A percentile compares a stretch with the other conserved stretches of the same genome.
These are phyloP conservation scores for Metschnikowia arizonensis DNA, from an alignment of 805 yeast species.

Conservation along the genomic window DNA sequence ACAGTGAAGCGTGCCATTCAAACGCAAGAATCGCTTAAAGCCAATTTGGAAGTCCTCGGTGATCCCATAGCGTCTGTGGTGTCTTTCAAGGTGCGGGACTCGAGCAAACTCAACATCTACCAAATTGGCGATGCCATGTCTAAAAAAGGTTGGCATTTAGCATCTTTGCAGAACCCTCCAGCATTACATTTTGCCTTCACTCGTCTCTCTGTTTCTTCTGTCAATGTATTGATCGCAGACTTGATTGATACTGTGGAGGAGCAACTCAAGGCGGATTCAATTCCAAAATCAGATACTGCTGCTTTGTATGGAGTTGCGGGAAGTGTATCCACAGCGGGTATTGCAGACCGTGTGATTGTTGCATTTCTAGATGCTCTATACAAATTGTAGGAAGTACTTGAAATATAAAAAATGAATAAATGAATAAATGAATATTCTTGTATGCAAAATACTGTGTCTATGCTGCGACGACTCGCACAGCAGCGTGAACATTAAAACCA, in stretches of 20 bases:
- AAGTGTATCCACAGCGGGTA: slow-evolving; percentile 74
- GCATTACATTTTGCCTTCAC: slow-evolving; percentile 92
- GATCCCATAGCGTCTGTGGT: slow-evolving; percentile 83
- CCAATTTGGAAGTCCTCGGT: slow-evolving; percentile 69
- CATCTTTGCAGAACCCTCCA: slow-evolving; percentile 82
- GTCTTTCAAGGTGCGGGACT: slow-evolving; percentile 55
- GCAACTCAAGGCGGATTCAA: slow-evolving; percentile 26
- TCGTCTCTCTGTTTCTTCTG: slow-evolving; percentile 55
- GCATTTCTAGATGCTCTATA: slow-evolving; percentile 81
- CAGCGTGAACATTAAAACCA: neutral
- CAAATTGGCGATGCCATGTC: slow-evolving; percentile 69
- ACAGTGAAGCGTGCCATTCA: slow-evolving; percentile 48
- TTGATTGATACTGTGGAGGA: slow-evolving; percentile 44
- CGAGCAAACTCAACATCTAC: slow-evolving; percentile 56
- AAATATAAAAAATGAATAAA: no score
- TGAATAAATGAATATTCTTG: neutral
- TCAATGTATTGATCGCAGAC: slow-evolving; percentile 55
- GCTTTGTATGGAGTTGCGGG: slow-evolving; percentile 96
- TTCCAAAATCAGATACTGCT: slow-evolving; percentile 58
- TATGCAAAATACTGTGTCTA: neutral
- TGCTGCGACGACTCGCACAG: neutral
- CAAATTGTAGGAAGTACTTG: slow-evolving; percentile 39
- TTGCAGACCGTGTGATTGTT: slow-evolving; percentile 73
- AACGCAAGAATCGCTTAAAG: slow-evolving; percentile 37
- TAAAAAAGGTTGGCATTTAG: slow-evolving; percentile 82